Evolutionary conservation across 345 rosid species (phyloP), one percentile per base, ranked within the genome.

Genomic region (Euclidium syriacum): DNA sequence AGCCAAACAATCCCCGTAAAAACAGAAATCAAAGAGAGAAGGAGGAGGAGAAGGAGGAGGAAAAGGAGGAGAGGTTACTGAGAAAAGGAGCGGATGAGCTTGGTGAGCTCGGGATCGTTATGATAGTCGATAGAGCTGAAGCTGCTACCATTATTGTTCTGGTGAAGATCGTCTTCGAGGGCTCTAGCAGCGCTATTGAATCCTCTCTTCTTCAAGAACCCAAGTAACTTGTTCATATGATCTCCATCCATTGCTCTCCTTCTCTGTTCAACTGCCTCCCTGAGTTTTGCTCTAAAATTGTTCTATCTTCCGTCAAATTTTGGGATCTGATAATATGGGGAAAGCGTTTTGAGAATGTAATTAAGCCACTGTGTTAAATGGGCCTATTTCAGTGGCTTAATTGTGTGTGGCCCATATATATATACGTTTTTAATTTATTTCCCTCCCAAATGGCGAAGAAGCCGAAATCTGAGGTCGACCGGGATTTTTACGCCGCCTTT

Each of bases 121-220:
- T 65, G 87, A 61, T 83, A 58, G 40, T 82, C 76, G 75, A 65
- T 51, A 72, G 71, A 68, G 18, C 27, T 41, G 71, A 71, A 47
- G 59, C 62, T 55, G 62, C 51, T 58, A 26, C 65, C 65, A 72
- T 10, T 43, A 68, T 78, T 73, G 68, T 56, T 85, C 4, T 73
- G 81, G 7, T 83, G 91, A 71, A 82, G 80, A 75, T 81, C 87
- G 5, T 86, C 89, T 68, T 73, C 65, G 12, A 73, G 49, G 20
- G 20, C 62, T 50, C 68, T 73, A 14, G 60, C 34, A 79, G 86
- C 72, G 78, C 81, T 79, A 66, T 67, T 77, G 73, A 95, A 95
- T 0, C 99, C 99, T 54, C 76, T 95, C 90, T 86, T 95, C 84
- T 82, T 87, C 89, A 90, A 58, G 73, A 94, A 24, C 84, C 76